phyloP scores from a whole-genome alignment of 352 stramenopile species.

The Pythium aquatile region DNA sequence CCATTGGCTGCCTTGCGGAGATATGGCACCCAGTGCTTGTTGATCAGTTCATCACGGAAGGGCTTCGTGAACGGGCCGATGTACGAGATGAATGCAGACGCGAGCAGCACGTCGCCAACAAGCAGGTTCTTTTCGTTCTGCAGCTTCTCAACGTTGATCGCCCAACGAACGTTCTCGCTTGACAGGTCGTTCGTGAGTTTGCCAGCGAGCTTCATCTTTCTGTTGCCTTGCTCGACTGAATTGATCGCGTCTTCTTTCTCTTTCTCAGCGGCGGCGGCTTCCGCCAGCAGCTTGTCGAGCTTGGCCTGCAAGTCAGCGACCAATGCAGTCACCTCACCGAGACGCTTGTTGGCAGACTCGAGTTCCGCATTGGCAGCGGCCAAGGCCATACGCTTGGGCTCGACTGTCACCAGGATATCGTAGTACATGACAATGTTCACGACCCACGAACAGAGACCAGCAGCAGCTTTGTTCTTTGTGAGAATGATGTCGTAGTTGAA shows the following conservation, averaged over 20 bases:
- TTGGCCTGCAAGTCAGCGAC: constrained; percentile 93
- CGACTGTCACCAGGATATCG: constrained; percentile 94
- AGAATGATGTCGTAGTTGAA: constrained; percentile 95
- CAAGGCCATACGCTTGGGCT: constrained; percentile 92
- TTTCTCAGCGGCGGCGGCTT: constrained; percentile 89
- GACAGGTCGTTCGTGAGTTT: constrained; percentile 94
- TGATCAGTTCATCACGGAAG: constrained; percentile 93
- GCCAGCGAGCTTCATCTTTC: constrained; percentile 94
- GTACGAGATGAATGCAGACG: constrained; percentile 95
- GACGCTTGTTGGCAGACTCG: constrained; percentile 86
- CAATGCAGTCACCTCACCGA: constrained; percentile 85
- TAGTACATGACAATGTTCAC: constrained; percentile 98
- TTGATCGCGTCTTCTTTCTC: constrained; percentile 94
- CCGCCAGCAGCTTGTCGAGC: constrained; percentile 89
- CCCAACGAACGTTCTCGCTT: constrained; percentile 95
- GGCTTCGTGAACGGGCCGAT: constrained; percentile 94
- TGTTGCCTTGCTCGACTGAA: constrained; percentile 90
- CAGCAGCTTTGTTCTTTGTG: constrained; percentile 94
- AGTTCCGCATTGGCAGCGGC: constrained; percentile 91
- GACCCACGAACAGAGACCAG: constrained; percentile 93
- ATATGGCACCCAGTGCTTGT: constrained; percentile 92
- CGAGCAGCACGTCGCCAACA: constrained; percentile 92
- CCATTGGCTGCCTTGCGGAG: constrained; percentile 83
- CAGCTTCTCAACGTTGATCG: constrained; percentile 91
- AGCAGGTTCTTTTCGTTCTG: constrained; percentile 91